Conservation (phyloP, 75 land plant genomes). For the Sequoia sempervirens region DNA sequence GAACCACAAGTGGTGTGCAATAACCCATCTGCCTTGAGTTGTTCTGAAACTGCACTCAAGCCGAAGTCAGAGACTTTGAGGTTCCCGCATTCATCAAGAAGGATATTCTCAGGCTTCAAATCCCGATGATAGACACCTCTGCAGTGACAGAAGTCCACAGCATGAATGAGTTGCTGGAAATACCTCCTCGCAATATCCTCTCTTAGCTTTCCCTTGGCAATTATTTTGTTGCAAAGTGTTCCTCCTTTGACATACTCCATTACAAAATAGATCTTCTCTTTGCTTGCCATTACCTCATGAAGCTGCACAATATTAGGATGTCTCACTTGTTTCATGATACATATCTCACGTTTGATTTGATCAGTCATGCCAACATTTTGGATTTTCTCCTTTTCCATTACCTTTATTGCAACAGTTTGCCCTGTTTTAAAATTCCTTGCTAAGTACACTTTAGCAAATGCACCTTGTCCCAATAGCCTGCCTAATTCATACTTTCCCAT, state of each 20-base stretch:
- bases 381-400: conserved; percentile 13
- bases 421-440: conserved; percentile 8
- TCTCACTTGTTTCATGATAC: conserved; percentile 28
- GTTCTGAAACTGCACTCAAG: conserved; percentile 48
- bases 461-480: conserved; percentile 7
- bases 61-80: conserved; percentile 64
- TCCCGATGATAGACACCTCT: conserved; percentile 60
- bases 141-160: conserved; percentile 53
- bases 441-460: conserved; percentile 10
- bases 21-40: conserved; percentile 47
- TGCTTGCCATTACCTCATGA: conserved; percentile 26
- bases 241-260: conserved; percentile 32
- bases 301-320: conserved; percentile 47
- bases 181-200: conserved; percentile 55
- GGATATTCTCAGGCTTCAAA: conserved; percentile 55
- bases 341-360: conserved; percentile 46
- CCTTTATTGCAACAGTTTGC: conserved; percentile 10
- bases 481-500: conserved; percentile 13
- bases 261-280: conserved; percentile 28
- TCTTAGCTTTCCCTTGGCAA: conserved; percentile 10
- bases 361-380: conserved; percentile 4
- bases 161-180: conserved; percentile 57
- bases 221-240: conserved; percentile 20
- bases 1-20: conserved; percentile 69
- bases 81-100: conserved; percentile 47